A percentile compares a stretch with the other conserved stretches of the same genome.
phyloP scores from a whole-genome alignment of 2,329 filamentous ascomycete species.

The Ophiobolus disseminans region DNA sequence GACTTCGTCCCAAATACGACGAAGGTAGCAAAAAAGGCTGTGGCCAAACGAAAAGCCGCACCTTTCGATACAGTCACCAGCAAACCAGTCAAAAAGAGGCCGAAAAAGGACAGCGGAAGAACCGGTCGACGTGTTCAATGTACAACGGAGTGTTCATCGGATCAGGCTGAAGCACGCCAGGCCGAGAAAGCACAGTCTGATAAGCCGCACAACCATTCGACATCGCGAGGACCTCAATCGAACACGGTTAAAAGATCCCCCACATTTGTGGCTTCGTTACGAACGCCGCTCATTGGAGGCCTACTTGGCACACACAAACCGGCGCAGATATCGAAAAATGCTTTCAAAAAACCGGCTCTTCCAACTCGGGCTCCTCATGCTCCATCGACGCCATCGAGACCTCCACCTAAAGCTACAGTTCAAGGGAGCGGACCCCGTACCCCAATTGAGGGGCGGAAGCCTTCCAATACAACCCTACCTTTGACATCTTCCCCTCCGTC shows the following conservation, averaged over 20 bases:
- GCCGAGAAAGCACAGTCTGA: conserved; percentile 9
- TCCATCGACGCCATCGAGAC: conserved; percentile 23
- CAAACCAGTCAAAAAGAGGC: no score
- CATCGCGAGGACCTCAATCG: background rate
- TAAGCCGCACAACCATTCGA: background rate
- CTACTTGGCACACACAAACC: conserved; percentile 16
- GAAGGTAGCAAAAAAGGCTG: no score
- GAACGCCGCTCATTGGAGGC: conserved; percentile 19
- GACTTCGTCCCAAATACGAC: no score
- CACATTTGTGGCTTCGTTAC: conserved; percentile 6
- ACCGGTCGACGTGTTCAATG: no score
- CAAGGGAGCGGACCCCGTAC: background rate
- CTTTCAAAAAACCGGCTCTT: conserved; percentile 27
- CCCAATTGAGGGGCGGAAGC: conserved; percentile 1
- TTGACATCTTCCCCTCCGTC: conserved; percentile 22
- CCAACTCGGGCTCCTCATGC: conserved; percentile 12
- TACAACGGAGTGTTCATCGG: no score
- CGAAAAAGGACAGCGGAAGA: no score
- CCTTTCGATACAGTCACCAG: no score
- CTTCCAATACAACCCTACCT: conserved; percentile 2
- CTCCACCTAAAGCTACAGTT: background rate
- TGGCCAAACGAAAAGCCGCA: no score
- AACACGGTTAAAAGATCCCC: background rate
- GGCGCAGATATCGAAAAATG: background rate
- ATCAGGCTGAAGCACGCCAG: background rate